phyloP scores from a whole-genome alignment of 225 moss, liverwort and hornwort genomes.

The Neckera pumila region DNA sequence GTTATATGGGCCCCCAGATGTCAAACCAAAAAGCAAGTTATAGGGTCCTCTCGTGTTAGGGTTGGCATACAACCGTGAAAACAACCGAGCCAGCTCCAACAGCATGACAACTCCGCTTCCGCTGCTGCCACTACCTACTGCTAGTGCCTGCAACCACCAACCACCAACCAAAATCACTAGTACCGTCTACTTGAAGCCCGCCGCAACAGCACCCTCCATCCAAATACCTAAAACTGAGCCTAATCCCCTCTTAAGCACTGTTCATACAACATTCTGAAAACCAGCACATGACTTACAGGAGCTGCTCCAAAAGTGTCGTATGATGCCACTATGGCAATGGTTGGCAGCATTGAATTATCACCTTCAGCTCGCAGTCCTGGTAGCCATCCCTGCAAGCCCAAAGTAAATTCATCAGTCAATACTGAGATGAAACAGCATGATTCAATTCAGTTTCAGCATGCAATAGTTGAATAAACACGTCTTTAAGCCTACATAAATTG shows the following conservation, averaged over 20 bases:
- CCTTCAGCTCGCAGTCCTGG: conserved; percentile 77
- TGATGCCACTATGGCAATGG: conserved; percentile 94
- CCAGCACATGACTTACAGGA: conserved; percentile 51
- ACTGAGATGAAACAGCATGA: neutral
- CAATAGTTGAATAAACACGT: neutral
- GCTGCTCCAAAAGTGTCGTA: conserved; percentile 98
- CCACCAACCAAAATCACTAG: neutral
- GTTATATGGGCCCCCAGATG: conserved; percentile 86
- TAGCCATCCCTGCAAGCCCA: conserved; percentile 70
- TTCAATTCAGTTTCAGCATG: neutral
- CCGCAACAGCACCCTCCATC: neutral
- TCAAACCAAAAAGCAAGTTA: conserved; percentile 91
- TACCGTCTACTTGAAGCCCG: neutral
- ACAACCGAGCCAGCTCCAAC: conserved; percentile 86
- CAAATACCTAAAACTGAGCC: neutral
- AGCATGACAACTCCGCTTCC: conserved; percentile 80
- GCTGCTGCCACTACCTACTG: conserved; percentile 76
- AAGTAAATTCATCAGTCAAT: neutral
- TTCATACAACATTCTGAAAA: neutral
- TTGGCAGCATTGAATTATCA: conserved; percentile 70
- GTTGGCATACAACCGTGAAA: conserved; percentile 76
- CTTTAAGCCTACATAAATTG: neutral
- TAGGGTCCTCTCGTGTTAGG: conserved; percentile 72
- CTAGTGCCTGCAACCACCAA: conserved; percentile 54
- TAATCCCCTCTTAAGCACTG: neutral